These are phyloP conservation scores for Backusella australiensis DNA, from an alignment of 192 early-diverging fungal species.

Conservation along the genomic window DNA sequence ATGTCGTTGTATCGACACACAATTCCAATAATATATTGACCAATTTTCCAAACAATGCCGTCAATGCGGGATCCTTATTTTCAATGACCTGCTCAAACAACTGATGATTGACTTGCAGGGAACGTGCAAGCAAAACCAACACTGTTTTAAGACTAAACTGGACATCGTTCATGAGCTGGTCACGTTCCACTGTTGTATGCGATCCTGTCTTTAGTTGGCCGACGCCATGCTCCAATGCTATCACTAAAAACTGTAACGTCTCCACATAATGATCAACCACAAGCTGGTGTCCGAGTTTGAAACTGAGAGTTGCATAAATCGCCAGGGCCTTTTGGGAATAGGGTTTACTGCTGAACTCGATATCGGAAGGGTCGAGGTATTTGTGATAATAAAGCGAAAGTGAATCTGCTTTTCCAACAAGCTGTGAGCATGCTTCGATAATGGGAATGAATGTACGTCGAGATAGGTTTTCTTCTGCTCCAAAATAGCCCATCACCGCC, in stretches of 20 bases:
- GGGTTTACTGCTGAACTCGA: background rate
- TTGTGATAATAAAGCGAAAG: background rate
- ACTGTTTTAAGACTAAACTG: constrained; percentile 39
- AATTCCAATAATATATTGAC: constrained; percentile 23
- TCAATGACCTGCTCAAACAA: constrained; percentile 12
- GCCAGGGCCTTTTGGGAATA: constrained; percentile 39
- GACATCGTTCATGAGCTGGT: constrained; percentile 34
- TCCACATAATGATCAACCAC: constrained; percentile 16
- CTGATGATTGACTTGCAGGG: background rate
- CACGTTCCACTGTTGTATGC: background rate
- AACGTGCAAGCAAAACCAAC: constrained; percentile 33
- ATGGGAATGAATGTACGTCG: constrained; percentile 35
- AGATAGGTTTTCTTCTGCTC: constrained; percentile 29
- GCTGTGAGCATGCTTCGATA: background rate
- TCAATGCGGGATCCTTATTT: background rate
- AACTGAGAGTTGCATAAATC: constrained; percentile 44
- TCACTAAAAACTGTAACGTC: constrained; percentile 26
- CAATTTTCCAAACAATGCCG: constrained; percentile 9
- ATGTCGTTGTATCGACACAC: constrained; percentile 9
- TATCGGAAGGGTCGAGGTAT: background rate
- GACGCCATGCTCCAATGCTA: background rate
- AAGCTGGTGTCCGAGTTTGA: constrained; percentile 33
- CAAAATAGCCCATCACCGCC: constrained; percentile 33
- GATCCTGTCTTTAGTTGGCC: background rate
- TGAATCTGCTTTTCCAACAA: background rate